Conservation (phyloP, 106 monocot genomes). For the Dendrobium chrysotoxum region DNA sequence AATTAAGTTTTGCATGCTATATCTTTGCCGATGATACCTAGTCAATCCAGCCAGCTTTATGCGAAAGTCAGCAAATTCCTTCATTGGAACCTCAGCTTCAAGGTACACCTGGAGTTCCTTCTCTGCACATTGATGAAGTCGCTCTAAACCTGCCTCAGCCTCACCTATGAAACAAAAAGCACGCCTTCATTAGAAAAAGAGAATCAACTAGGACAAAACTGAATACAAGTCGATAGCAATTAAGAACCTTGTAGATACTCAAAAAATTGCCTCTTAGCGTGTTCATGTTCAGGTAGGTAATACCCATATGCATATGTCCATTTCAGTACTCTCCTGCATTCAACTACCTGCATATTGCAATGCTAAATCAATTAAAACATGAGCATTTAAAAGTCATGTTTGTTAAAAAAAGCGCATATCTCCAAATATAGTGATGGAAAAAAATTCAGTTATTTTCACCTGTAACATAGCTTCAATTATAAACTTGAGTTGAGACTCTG, state of each 20-base stretch:
- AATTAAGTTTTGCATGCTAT: neutral
- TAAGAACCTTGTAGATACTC: conserved; percentile 83
- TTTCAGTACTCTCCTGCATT: conserved; percentile 80
- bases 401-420: neutral
- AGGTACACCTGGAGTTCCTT: conserved; percentile 70
- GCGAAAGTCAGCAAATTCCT: conserved; percentile 84
- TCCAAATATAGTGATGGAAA: neutral
- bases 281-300: conserved; percentile 72
- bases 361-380: neutral
- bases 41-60: conserved; percentile 86
- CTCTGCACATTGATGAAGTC: conserved; percentile 91
- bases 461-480: conserved; percentile 74
- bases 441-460: conserved; percentile 18
- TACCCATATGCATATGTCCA: conserved; percentile 94
- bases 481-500: conserved; percentile 74
- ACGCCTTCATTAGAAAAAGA: neutral
- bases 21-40: conserved; percentile 32
- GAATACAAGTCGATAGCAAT: neutral
- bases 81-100: conserved; percentile 49
- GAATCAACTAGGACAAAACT: neutral
- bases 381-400: neutral
- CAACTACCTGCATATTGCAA: conserved; percentile 57
- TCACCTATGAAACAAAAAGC: conserved; percentile 49
- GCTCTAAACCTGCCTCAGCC: conserved; percentile 83
- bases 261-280: conserved; percentile 77